Base-by-base conservation (phyloP, 176 grass and related monocot species). In the Elymus sibiricus region DNA sequence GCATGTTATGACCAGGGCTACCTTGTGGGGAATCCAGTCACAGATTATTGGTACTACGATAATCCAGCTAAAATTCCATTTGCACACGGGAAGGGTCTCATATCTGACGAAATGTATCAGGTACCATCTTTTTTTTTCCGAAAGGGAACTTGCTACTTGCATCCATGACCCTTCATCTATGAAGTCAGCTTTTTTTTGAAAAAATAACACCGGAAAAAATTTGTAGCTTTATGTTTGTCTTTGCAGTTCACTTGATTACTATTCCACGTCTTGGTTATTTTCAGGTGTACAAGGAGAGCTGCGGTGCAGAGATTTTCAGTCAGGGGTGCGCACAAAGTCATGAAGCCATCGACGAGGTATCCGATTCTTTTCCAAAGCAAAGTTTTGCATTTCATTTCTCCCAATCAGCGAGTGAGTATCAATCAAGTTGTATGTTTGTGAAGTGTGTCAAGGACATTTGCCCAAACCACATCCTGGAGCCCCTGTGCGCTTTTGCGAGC, bases 21-120 rank as follows among this genome's bases (percentile, higher is more conserved):
- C 65, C 28, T 95, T 66, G 14, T 89, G 37, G 93, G 93, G 27
- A 95, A 95, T 49, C 74, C 85, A 43, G 62, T 85, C 31, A 95
- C 93, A 65, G 93, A 90, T 82, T 21, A 93, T 82, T 21, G 5
- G 11, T 32, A 49, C 15, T 89, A 88, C 3, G 93, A 95, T 79
- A 4, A 1, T 4, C 76, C 80, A 17, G 87, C 90, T 1, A 85
- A 15, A 70, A 31, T 87, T 70, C 88, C 88, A 49, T 95, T 90
- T 86, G 82, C 47, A 70, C 83, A 95, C 32, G 93, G 90, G 28
- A 84, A 89, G 82, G 93, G 86, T 37, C 39, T 95, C 47, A 92
- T 95, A 44, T 89, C 93, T 9, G 88, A 95, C 56, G 79, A 93
- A 90, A 73, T 76, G 27, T 93, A 74, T 61, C 64, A 96, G 94